Conservation (phyloP, 345 rosid species). For the Populus tremula region DNA sequence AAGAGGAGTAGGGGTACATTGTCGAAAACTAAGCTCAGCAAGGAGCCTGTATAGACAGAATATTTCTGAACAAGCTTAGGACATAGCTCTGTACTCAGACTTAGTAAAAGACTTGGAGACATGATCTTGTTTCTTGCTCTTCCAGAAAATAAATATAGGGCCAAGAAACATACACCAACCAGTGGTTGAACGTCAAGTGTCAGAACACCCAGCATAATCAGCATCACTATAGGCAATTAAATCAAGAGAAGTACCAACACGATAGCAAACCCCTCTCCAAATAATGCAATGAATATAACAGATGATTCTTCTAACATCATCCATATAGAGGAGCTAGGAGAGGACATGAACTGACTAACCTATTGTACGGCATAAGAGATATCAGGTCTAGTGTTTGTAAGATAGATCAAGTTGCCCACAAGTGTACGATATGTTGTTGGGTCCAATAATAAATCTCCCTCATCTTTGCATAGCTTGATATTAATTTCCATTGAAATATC, state of each 20-base stretch:
- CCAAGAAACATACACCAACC: background rate
- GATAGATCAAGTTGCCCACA: too few species aligned
- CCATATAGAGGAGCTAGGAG: too few species aligned
- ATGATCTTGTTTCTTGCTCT: background rate
- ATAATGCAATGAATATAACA: background rate
- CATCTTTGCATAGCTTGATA: too few species aligned
- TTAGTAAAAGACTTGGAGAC: background rate
- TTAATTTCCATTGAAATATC: too few species aligned
- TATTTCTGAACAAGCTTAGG: background rate
- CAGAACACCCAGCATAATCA: background rate
- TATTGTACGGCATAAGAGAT: too few species aligned
- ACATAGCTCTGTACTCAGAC: background rate
- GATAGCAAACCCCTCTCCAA: background rate
- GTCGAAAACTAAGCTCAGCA: background rate
- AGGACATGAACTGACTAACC: background rate
- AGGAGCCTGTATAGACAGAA: background rate
- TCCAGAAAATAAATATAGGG: too few species aligned
- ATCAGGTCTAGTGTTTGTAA: too few species aligned
- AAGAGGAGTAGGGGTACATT: background rate
- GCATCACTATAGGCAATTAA: background rate
- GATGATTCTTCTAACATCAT: background rate
- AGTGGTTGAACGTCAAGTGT: background rate
- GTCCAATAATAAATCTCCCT: too few species aligned
- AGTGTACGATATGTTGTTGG: too few species aligned
- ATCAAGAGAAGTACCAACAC: background rate